These are phyloP conservation scores for Solanum peruvianum DNA, from an alignment of 257 asterid genomes.

Conservation along the genomic window DNA sequence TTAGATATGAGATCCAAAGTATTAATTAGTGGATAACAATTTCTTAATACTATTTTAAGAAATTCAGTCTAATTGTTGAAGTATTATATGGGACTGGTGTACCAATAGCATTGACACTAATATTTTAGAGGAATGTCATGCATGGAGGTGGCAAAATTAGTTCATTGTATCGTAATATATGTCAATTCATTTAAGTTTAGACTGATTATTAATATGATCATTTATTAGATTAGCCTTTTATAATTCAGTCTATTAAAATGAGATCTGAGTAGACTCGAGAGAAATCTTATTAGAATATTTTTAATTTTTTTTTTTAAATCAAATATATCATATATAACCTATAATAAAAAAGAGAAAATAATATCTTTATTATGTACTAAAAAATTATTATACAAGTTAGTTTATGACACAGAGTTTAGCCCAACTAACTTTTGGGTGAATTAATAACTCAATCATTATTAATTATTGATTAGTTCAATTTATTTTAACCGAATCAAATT, in stretches of 20 bases:
- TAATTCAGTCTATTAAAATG: not conserved
- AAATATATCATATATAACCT: not conserved
- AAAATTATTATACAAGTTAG: not conserved
- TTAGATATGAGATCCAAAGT: not conserved
- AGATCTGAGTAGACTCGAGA: accelerated
- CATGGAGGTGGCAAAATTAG: not conserved
- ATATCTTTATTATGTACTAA: not conserved
- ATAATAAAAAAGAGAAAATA: not conserved
- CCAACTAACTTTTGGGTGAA: not conserved
- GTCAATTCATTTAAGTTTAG: not conserved
- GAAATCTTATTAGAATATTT: not conserved
- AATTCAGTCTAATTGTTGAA: not conserved
- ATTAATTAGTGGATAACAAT: not conserved
- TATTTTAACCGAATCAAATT: not conserved
- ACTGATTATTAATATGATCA: not conserved
- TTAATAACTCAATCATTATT: not conserved
- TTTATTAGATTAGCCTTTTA: not conserved
- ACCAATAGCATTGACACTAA: not conserved
- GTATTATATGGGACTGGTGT: not conserved
- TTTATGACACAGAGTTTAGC: not conserved
- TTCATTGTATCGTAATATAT: not conserved
- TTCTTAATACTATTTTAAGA: not conserved
- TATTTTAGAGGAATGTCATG: not conserved
- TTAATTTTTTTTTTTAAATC: not conserved
- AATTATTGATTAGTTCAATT: not conserved